Conservation (phyloP, 805 yeast genomes). For the Hyphopichia homilentoma region DNA sequence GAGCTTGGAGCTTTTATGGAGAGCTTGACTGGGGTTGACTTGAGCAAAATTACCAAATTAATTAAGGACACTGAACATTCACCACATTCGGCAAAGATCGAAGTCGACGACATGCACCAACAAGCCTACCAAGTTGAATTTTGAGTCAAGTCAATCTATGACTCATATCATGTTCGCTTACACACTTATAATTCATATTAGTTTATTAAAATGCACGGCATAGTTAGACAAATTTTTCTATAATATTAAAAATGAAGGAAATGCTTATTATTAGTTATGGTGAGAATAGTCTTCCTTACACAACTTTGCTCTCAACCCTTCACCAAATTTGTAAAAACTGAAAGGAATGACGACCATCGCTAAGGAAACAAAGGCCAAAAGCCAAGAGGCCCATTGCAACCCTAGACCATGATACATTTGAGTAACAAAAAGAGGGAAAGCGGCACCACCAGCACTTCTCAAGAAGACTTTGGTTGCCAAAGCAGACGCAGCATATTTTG, state of each 20-base stretch:
- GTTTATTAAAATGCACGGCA: too few species aligned
- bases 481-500: slow-evolving; percentile 76
- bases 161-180: too few species aligned
- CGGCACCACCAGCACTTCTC: slow-evolving; percentile 83
- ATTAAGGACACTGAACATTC: slow-evolving; percentile 39
- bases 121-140: slow-evolving; percentile 1
- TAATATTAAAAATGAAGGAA: too few species aligned
- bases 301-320: slow-evolving; percentile 53
- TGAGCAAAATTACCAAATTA: slow-evolving; percentile 45
- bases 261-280: slow-evolving; percentile 1
- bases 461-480: slow-evolving; percentile 78
- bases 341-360: slow-evolving; percentile 76
- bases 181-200: too few species aligned
- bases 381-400: slow-evolving; percentile 77
- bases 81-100: background rate
- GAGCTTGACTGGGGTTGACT: slow-evolving; percentile 44
- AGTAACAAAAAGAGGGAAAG: slow-evolving; percentile 76
- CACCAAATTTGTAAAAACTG: slow-evolving; percentile 67
- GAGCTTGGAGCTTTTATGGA: slow-evolving; percentile 80
- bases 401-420: slow-evolving; percentile 78
- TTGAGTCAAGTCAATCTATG: too few species aligned
- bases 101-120: slow-evolving; percentile 1
- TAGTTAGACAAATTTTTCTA: too few species aligned
- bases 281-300: slow-evolving; percentile 61
- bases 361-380: slow-evolving; percentile 70